Evolutionary conservation across 257 asterid genomes (phyloP).

Genomic region (Oldenlandia corymbosa): DNA sequence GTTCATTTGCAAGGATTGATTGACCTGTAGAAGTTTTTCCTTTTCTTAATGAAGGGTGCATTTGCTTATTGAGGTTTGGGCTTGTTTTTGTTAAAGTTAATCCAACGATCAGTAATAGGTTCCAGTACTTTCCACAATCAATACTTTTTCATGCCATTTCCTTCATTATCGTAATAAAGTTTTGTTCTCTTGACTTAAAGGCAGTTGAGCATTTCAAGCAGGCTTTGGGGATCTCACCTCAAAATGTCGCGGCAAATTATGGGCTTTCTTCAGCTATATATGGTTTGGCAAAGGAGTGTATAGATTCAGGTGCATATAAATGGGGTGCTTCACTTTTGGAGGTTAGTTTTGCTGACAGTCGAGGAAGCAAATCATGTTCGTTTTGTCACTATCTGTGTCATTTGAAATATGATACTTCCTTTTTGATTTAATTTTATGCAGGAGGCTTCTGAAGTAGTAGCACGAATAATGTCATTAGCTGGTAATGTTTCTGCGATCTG

Average conservation of each 20-base stretch:
- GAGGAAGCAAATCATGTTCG: background rate
- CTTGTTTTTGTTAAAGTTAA: background rate
- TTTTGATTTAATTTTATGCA: constrained; percentile 19
- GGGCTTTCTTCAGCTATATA: constrained; percentile 91
- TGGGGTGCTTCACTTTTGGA: constrained; percentile 92
- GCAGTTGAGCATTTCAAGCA: constrained; percentile 79
- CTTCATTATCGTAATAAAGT: constrained; percentile 7
- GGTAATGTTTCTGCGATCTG: constrained; percentile 71
- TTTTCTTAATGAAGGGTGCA: background rate
- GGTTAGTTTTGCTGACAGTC: constrained; percentile 38
- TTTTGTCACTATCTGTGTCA: background rate
- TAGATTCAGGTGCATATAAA: constrained; percentile 66
- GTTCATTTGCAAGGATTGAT: background rate
- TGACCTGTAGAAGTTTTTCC: background rate
- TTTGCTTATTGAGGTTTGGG: background rate
- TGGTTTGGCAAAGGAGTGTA: constrained; percentile 81
- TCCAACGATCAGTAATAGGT: background rate
- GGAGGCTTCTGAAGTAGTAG: constrained; percentile 84
- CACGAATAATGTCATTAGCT: constrained; percentile 47
- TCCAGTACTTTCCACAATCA: background rate
- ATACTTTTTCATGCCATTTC: background rate
- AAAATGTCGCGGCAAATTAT: constrained; percentile 64
- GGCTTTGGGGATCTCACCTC: constrained; percentile 64
- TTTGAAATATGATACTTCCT: background rate
- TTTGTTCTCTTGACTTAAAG: constrained; percentile 29